Evolutionary conservation across 495 filamentous ascomycete genomes (phyloP).

Genomic region (Xanthoparmelia taractica): DNA sequence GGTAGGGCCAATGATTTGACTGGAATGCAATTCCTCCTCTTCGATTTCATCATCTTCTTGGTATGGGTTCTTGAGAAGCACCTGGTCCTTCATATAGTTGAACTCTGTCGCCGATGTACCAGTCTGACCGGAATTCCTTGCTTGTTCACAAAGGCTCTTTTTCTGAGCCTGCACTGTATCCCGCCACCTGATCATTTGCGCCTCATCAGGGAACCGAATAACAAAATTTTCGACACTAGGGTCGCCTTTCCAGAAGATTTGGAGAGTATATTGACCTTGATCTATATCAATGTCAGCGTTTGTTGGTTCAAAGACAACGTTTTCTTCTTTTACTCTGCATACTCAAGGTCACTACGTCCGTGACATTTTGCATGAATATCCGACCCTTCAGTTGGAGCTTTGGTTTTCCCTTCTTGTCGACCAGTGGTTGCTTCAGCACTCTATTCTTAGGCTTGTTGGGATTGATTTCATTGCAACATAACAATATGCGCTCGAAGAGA

Average conservation of each 20-base stretch:
- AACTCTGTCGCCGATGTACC: conserved; percentile 68
- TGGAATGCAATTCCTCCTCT: conserved; percentile 51
- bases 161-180: conserved; percentile 46
- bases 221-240: conserved; percentile 93
- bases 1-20: conserved; percentile 33
- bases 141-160: conserved; percentile 37
- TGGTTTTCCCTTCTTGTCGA: conserved; percentile 64
- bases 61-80: conserved; percentile 68
- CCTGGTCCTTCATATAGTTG: conserved; percentile 63
- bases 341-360: conserved; percentile 78
- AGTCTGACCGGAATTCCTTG: conserved; percentile 42
- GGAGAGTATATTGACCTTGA: conserved; percentile 49
- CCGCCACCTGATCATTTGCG: conserved; percentile 87
- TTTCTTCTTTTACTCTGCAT: conserved; percentile 12
- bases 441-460: conserved; percentile 77
- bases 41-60: conserved; percentile 71
- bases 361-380: conserved; percentile 99
- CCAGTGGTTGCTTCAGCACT: conserved; percentile 61
- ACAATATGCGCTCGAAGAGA: conserved; percentile 87
- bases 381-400: conserved; percentile 90
- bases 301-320: neutral
- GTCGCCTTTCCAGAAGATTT: conserved; percentile 98
- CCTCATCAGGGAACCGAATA: conserved; percentile 84
- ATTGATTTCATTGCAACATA: conserved; percentile 94
- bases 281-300: conserved; percentile 31